Evolutionary conservation across 2,329 filamentous ascomycete genomes (phyloP).

Genomic region (Trichoderma lentiforme): DNA sequence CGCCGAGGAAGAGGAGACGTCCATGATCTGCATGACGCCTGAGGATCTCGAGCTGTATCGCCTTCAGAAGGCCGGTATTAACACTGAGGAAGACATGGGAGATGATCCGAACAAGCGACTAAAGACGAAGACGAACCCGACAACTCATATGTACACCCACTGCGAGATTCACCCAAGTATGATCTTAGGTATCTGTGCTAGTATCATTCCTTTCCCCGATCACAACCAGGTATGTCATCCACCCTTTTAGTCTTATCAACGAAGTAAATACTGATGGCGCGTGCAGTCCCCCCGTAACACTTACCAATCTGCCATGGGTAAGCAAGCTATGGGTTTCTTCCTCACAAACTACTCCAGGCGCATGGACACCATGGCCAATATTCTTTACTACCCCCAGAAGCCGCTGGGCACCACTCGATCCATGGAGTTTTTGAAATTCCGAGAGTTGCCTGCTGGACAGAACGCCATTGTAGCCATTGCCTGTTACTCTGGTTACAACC

Average conservation of each 20-base stretch:
- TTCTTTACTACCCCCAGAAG: conserved; percentile 98
- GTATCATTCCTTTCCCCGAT: conserved; percentile 99
- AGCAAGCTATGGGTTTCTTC: conserved; percentile 99
- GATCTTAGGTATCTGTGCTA: conserved; percentile 97
- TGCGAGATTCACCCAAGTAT: conserved; percentile 99
- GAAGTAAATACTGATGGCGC: conserved; percentile 30
- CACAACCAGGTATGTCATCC: conserved; percentile 74
- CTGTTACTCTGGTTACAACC: conserved; percentile 97
- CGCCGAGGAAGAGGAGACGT: conserved; percentile 95
- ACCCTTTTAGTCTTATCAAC: not conserved
- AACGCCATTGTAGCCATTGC: conserved; percentile 98
- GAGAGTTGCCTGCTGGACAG: conserved; percentile 92
- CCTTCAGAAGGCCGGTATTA: conserved; percentile 63
- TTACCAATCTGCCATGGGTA: conserved; percentile 99
- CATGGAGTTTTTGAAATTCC: conserved; percentile 98
- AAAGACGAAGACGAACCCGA: conserved; percentile 81
- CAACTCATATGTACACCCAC: conserved; percentile 91
- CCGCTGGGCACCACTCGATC: conserved; percentile 92
- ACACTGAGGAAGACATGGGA: conserved; percentile 57
- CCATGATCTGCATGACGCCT: conserved; percentile 99
- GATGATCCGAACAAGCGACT: conserved; percentile 79
- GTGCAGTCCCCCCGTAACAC: conserved; percentile 90
- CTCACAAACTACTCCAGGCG: conserved; percentile 94
- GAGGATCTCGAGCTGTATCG: conserved; percentile 84
- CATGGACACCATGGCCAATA: conserved; percentile 99